Percentiles rank a stretch among this genome's conserved stretches.
phyloP scores from a whole-genome alignment of 129 eudicot genomes.

The Flaveria ramosissima region DNA sequence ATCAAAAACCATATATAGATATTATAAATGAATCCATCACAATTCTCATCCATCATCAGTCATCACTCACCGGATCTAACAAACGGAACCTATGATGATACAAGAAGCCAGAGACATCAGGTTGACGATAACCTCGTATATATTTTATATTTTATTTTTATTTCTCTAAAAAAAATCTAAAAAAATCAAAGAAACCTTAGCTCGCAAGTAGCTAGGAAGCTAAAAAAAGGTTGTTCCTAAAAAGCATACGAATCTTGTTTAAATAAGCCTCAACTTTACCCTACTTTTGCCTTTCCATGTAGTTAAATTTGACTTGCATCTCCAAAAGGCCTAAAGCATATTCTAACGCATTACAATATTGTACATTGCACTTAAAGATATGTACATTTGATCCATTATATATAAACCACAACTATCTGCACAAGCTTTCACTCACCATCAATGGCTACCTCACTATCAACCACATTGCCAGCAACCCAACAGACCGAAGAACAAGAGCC shows the following conservation, averaged over 20 bases:
- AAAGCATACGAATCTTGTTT: constrained; percentile 35
- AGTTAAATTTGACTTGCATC: constrained; percentile 33
- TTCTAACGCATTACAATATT: constrained; percentile 17
- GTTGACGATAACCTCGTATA: too few species aligned
- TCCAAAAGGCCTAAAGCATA: constrained; percentile 29
- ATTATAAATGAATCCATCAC: too few species aligned
- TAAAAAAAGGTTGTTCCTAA: constrained; percentile 29
- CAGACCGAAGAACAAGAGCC: constrained; percentile 43
- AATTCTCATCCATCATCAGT: too few species aligned
- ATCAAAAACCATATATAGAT: too few species aligned
- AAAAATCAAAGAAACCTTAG: constrained; percentile 24
- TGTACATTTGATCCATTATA: constrained; percentile 23
- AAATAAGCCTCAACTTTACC: constrained; percentile 30
- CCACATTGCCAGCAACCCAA: constrained; percentile 40
- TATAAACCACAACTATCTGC: not conserved
- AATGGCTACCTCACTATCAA: constrained; percentile 44
- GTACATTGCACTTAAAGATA: constrained; percentile 12
- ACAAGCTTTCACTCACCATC: constrained; percentile 8
- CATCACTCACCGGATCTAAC: not conserved
- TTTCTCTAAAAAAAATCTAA: not conserved
- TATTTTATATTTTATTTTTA: too few species aligned
- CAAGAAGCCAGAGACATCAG: not conserved
- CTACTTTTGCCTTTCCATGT: constrained; percentile 57
- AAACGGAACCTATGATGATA: not conserved
- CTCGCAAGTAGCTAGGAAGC: constrained; percentile 30